Conservation (phyloP, 164 flowering plant genomes). For the Dillenia suffruticosa region DNA sequence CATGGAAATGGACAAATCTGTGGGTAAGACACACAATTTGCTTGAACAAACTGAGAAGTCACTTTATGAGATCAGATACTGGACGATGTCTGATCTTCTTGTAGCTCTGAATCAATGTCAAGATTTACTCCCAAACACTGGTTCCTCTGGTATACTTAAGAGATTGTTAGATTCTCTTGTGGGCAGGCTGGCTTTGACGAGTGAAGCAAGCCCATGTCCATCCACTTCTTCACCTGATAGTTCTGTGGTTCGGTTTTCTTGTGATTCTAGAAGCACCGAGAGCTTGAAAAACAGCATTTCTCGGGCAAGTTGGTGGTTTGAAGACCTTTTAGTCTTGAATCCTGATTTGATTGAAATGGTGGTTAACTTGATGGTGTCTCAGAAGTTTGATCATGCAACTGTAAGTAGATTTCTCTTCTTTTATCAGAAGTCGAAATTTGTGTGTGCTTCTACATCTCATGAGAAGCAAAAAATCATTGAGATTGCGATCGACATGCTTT, state of each 20-base stretch:
- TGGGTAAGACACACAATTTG: slow-evolving; percentile 25
- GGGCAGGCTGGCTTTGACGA: slow-evolving; percentile 25
- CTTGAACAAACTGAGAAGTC: slow-evolving; percentile 45
- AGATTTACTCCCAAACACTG: slow-evolving; percentile 11
- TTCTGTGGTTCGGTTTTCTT: slow-evolving; percentile 39
- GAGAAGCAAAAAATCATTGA: slow-evolving; percentile 43
- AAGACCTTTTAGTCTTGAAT: slow-evolving; percentile 48
- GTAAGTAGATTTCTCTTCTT: slow-evolving; percentile 55
- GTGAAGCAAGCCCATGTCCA: slow-evolving; percentile 41
- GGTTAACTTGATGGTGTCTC: slow-evolving; percentile 35
- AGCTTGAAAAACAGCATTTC: slow-evolving; percentile 26
- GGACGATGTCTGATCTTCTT: slow-evolving; percentile 60
- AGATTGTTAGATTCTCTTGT: slow-evolving; percentile 44
- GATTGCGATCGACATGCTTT: slow-evolving; percentile 36
- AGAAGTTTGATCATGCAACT: slow-evolving; percentile 38
- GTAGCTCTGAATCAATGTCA: slow-evolving; percentile 44
- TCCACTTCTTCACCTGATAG: slow-evolving; percentile 53
- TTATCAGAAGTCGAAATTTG: slow-evolving; percentile 47
- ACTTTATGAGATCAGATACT: slow-evolving; percentile 34
- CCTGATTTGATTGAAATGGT: slow-evolving; percentile 26
- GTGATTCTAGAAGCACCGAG: slow-evolving; percentile 52
- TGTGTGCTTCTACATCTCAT: slow-evolving; percentile 13
- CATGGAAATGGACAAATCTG: slow-evolving; percentile 53
- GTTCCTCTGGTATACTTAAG: slow-evolving; percentile 22
- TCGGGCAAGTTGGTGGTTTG: slow-evolving; percentile 66